Evolutionary conservation across 768 basidiomycete genomes (phyloP).

Genomic region (Trametes cubensis): DNA sequence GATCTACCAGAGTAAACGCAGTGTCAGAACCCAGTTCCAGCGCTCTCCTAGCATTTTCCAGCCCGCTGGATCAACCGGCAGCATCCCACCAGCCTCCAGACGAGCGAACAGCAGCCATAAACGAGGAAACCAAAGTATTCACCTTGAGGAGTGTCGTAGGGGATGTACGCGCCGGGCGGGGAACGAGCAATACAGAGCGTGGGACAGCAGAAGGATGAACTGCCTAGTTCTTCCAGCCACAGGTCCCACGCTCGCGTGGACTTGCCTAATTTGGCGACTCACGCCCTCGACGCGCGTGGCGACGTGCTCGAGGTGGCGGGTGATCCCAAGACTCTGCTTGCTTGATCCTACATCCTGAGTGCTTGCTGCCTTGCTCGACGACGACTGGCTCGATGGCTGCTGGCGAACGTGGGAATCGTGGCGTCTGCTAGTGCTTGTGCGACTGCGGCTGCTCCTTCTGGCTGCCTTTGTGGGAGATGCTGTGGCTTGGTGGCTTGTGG

Average conservation of each 20-base stretch:
- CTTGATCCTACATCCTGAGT: not conserved
- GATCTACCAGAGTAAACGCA: slow-evolving; percentile 27
- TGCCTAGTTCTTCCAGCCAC: slow-evolving; percentile 49
- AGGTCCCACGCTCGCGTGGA: slow-evolving; percentile 36
- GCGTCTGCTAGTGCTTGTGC: slow-evolving; percentile 4
- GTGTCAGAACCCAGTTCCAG: slow-evolving; percentile 26
- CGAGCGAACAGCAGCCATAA: slow-evolving; percentile 10
- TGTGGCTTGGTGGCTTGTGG: slow-evolving; percentile 17
- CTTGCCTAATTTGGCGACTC: slow-evolving; percentile 11
- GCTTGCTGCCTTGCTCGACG: not conserved
- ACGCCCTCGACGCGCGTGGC: slow-evolving; percentile 21
- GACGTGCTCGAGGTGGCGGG: slow-evolving; percentile 3
- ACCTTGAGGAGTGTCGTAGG: slow-evolving; percentile 43
- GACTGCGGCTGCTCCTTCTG: slow-evolving; percentile 6
- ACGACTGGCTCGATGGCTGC: not conserved
- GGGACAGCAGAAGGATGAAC: slow-evolving; percentile 37
- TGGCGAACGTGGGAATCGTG: slow-evolving; percentile 1
- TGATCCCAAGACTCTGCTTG: not conserved
- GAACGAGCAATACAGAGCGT: slow-evolving; percentile 28
- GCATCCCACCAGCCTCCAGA: slow-evolving; percentile 18
- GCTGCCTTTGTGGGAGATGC: slow-evolving; percentile 22
- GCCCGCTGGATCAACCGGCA: slow-evolving; percentile 15
- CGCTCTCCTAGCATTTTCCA: not conserved
- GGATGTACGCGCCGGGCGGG: slow-evolving; percentile 33
- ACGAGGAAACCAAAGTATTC: slow-evolving; percentile 29